Evolutionary conservation across 176 grass and related monocot genomes (phyloP).

Genomic region (Alloteropsis semialata): DNA sequence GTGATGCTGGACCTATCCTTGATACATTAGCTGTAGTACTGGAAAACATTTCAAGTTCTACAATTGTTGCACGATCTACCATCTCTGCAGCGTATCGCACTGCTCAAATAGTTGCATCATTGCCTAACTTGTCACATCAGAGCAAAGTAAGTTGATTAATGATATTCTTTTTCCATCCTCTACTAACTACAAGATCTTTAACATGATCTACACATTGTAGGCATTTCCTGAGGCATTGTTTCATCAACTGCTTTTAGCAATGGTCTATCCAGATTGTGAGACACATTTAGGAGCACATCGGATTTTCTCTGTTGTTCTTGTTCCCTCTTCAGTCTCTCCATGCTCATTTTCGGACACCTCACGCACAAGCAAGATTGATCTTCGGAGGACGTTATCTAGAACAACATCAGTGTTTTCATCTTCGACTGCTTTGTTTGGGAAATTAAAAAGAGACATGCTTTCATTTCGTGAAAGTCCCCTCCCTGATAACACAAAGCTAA

Average conservation of each 20-base stretch:
- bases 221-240: slow-evolving; percentile 92
- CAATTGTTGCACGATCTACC: slow-evolving; percentile 61
- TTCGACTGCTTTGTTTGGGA: slow-evolving; percentile 93
- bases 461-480: slow-evolving; percentile 54
- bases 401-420: slow-evolving; percentile 94
- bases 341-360: slow-evolving; percentile 36
- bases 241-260: slow-evolving; percentile 86
- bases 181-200: not conserved
- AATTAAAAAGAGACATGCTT: slow-evolving; percentile 73
- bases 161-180: slow-evolving; percentile 10
- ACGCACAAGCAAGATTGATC: slow-evolving; percentile 36
- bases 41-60: slow-evolving; percentile 72
- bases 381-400: slow-evolving; percentile 73
- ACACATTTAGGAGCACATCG: slow-evolving; percentile 76
- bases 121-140: slow-evolving; percentile 77
- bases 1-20: slow-evolving; percentile 92
- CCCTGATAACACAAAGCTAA: slow-evolving; percentile 41
- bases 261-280: slow-evolving; percentile 86
- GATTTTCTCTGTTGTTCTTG: slow-evolving; percentile 90
- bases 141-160: slow-evolving; percentile 65
- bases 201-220: slow-evolving; percentile 38
- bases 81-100: slow-evolving; percentile 82
- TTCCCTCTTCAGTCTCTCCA: slow-evolving; percentile 87
- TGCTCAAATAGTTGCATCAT: slow-evolving; percentile 79
- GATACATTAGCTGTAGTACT: slow-evolving; percentile 84